Conservation (phyloP, 2,329 filamentous ascomycete species). For the Davidsoniella virescens region DNA sequence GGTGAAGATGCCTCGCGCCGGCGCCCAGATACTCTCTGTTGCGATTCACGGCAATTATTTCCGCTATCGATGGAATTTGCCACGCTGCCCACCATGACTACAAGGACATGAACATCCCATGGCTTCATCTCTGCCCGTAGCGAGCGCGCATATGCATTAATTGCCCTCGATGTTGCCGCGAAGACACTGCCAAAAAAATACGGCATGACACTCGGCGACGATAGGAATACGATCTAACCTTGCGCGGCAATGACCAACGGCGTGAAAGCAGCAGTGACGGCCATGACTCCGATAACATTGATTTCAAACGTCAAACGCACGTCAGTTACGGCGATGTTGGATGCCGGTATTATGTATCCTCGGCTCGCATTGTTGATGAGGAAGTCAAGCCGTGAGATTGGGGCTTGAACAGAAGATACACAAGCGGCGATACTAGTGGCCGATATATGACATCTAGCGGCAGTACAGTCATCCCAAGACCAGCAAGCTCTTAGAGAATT, state of each 20-base stretch:
- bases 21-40: too few relatives aligned
- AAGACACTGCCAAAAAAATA: too few relatives aligned
- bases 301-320: conserved; percentile 38
- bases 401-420: conserved; percentile 28
- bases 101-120: too few relatives aligned
- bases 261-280: conserved; percentile 34
- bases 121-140: too few relatives aligned
- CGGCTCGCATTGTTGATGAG: too few relatives aligned
- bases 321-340: conserved; percentile 35
- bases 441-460: conserved; percentile 34
- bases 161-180: too few relatives aligned
- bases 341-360: conserved; percentile 15
- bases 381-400: conserved; percentile 23
- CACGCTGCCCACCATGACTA: too few relatives aligned
- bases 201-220: too few relatives aligned
- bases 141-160: too few relatives aligned
- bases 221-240: conserved; percentile 22
- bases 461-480: conserved; percentile 32
- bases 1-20: too few relatives aligned
- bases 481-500: conserved; percentile 29
- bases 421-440: conserved; percentile 32
- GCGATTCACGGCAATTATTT: too few relatives aligned
- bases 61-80: too few relatives aligned
- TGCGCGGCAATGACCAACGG: conserved; percentile 31
- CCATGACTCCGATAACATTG: conserved; percentile 42